A percentile compares a stretch with the other conserved stretches of the same genome.
phyloP scores from a whole-genome alignment of 2,329 filamentous ascomycete species.

The Sporothrix euskadiensis region DNA sequence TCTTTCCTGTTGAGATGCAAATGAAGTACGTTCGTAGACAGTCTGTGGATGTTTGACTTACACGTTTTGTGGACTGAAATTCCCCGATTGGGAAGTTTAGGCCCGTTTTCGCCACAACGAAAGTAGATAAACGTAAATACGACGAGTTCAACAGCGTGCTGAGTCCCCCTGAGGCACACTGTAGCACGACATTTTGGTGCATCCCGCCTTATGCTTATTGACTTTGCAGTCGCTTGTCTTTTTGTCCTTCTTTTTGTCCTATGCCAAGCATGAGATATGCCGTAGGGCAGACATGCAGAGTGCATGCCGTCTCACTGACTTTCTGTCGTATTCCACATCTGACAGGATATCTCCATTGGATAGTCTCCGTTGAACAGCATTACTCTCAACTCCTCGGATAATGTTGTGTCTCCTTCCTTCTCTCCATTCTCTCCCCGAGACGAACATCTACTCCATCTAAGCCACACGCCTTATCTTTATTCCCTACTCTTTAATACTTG shows the following conservation, averaged over 20 bases:
- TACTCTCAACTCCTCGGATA: background rate
- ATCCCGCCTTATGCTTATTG: background rate
- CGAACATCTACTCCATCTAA: background rate
- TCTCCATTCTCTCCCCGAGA: background rate
- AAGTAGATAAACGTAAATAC: background rate
- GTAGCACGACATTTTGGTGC: background rate
- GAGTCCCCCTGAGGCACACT: background rate
- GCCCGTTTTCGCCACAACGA: background rate
- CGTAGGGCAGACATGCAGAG: background rate
- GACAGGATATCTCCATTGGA: background rate
- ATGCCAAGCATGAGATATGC: background rate
- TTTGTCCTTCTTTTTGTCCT: background rate
- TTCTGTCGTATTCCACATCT: background rate
- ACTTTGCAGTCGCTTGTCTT: background rate
- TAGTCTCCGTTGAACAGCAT: background rate
- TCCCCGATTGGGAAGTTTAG: constrained; percentile 14
- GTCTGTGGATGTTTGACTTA: background rate
- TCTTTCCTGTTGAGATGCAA: background rate
- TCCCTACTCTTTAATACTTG: background rate
- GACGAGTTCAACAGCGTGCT: background rate
- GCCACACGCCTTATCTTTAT: background rate
- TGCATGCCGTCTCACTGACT: background rate
- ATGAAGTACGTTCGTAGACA: too few relatives aligned
- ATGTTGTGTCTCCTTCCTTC: background rate
- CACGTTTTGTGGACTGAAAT: background rate